These are phyloP conservation scores for Phytophthora kernoviae DNA, from an alignment of 352 stramenopile species.

Conservation along the genomic window DNA sequence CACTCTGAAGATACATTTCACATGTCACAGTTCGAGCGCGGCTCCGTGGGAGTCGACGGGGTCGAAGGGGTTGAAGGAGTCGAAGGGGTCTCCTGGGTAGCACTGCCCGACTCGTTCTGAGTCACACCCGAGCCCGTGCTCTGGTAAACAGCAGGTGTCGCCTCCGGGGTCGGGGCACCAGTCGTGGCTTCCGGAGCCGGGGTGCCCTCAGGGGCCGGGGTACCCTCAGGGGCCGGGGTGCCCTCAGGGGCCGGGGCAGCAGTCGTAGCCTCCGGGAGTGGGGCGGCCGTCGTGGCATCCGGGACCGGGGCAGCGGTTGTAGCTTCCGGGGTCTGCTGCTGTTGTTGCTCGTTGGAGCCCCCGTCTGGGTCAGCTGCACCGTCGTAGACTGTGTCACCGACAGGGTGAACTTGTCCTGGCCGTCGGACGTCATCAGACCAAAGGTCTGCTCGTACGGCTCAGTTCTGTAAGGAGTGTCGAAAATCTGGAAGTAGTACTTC, in stretches of 20 bases:
- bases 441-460: slow-evolving; percentile 49
- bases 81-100: too few relatives aligned
- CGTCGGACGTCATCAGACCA: slow-evolving; percentile 40
- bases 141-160: slow-evolving; percentile 18
- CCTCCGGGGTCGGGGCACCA: slow-evolving; percentile 9
- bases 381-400: slow-evolving; percentile 26
- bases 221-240: neutral
- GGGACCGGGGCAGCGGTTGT: slow-evolving; percentile 1
- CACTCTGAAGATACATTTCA: too few relatives aligned
- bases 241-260: slow-evolving; percentile 2
- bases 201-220: neutral
- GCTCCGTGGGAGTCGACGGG: too few relatives aligned
- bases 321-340: slow-evolving; percentile 10
- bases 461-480: slow-evolving; percentile 50
- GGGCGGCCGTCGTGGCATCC: neutral
- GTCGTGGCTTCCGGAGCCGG: slow-evolving; percentile 3
- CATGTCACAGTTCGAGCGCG: too few relatives aligned
- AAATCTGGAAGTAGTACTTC: slow-evolving; percentile 75
- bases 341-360: slow-evolving; percentile 7
- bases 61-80: too few relatives aligned
- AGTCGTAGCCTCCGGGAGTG: slow-evolving; percentile 2
- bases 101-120: too few relatives aligned
- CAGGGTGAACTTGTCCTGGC: slow-evolving; percentile 50
- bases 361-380: slow-evolving; percentile 7
- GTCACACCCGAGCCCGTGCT: slow-evolving; percentile 15